phyloP scores from a whole-genome alignment of 306 rosid genomes.

The Albizia julibrissin region DNA sequence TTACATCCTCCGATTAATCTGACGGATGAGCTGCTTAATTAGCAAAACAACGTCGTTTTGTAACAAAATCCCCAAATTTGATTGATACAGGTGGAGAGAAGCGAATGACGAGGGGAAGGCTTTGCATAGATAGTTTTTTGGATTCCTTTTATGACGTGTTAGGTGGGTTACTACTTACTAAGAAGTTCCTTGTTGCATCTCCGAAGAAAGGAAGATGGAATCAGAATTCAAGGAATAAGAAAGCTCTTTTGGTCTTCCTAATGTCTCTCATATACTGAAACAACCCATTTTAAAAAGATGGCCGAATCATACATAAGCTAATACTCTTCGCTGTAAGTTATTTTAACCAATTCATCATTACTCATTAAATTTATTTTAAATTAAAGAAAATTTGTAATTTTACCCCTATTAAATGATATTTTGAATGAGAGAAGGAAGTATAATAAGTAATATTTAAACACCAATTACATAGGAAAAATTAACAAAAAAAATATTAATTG shows the following conservation, averaged over 20 bases:
- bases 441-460: too few relatives aligned
- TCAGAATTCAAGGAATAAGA: not conserved
- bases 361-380: too few relatives aligned
- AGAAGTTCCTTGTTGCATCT: not conserved
- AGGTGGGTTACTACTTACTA: not conserved
- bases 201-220: not conserved
- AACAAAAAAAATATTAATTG: too few relatives aligned
- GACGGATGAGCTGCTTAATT: not conserved
- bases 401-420: too few relatives aligned
- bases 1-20: not conserved
- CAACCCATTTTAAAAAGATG: not conserved
- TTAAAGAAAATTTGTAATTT: too few relatives aligned
- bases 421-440: too few relatives aligned
- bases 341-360: too few relatives aligned
- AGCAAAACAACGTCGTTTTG: not conserved
- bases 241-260: not conserved
- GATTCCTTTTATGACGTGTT: too few relatives aligned
- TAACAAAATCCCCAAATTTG: not conserved
- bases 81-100: too few relatives aligned
- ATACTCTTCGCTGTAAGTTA: not conserved
- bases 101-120: not conserved
- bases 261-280: not conserved
- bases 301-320: not conserved
- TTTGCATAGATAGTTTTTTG: too few relatives aligned
- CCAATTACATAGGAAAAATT: too few relatives aligned